Percentiles rank a stretch among this genome's conserved stretches.
These are phyloP conservation scores for Peltaster fructicola DNA, from an alignment of 2,329 filamentous ascomycete species.

Conservation along the genomic window DNA sequence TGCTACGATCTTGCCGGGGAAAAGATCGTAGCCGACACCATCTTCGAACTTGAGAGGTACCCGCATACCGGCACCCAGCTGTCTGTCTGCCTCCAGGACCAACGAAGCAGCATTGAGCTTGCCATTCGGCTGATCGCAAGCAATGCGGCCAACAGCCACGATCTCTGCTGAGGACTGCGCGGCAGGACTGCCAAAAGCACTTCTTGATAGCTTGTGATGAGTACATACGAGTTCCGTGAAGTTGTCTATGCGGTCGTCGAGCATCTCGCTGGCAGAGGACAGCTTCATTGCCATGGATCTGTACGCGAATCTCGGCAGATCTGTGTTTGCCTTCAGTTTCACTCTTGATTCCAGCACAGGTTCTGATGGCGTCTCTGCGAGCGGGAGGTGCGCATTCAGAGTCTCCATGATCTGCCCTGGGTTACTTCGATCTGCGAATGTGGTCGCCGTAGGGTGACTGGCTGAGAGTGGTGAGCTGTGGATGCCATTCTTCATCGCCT, in stretches of 20 bases:
- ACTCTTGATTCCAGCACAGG: constrained; percentile 62
- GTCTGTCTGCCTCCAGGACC: constrained; percentile 72
- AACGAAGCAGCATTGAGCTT: constrained; percentile 73
- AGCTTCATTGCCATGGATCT: constrained; percentile 90
- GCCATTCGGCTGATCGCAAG: constrained; percentile 70
- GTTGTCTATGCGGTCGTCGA: constrained; percentile 90
- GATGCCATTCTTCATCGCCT: constrained; percentile 22
- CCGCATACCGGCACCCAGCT: constrained; percentile 65
- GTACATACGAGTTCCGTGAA: constrained; percentile 59
- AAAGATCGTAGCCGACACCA: constrained; percentile 61
- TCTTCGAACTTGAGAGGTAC: constrained; percentile 58
- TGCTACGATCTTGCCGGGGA: constrained; percentile 87
- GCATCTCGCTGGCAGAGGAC: constrained; percentile 76
- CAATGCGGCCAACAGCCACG: constrained; percentile 79
- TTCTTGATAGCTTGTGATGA: constrained; percentile 58
- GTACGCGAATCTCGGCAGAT: constrained; percentile 79
- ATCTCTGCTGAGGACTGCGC: constrained; percentile 72
- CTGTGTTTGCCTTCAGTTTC: constrained; percentile 69
- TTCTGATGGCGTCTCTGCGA: constrained; percentile 25
- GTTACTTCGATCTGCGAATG: constrained; percentile 59
- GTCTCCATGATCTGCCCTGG: constrained; percentile 69
- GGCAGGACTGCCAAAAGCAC: constrained; percentile 72
- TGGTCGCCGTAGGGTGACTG: constrained; percentile 23
- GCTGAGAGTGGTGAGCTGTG: constrained; percentile 32
- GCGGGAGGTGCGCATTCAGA: constrained; percentile 56